Percentiles rank a stretch among this genome's conserved stretches.
These are phyloP conservation scores for Apophysomyces ossiformis DNA, from an alignment of 371 early-diverging fungal species.

Conservation along the genomic window DNA sequence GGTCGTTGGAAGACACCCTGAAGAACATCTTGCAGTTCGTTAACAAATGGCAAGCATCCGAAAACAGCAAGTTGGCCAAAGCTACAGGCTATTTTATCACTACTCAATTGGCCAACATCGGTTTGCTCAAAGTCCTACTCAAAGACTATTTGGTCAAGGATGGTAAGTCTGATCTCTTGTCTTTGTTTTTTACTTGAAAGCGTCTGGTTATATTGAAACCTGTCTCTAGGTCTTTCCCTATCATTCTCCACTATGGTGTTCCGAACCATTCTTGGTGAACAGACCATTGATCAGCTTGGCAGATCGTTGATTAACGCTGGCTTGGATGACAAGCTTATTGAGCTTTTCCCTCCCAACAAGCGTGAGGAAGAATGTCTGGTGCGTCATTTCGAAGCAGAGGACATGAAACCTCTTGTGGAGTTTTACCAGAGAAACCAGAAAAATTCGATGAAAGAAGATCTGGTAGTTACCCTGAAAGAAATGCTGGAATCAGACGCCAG, in stretches of 20 bases:
- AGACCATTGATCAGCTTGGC: conserved; percentile 77
- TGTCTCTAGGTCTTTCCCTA: conserved; percentile 62
- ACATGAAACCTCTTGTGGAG: conserved; percentile 84
- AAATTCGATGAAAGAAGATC: conserved; percentile 68
- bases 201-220: neutral
- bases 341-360: conserved; percentile 93
- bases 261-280: conserved; percentile 79
- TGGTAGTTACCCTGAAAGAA: conserved; percentile 61
- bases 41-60: conserved; percentile 82
- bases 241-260: conserved; percentile 83
- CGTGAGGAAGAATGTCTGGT: conserved; percentile 86
- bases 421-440: conserved; percentile 78
- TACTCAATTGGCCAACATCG: conserved; percentile 66
- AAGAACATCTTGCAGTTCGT: conserved; percentile 85
- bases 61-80: conserved; percentile 79
- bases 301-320: conserved; percentile 69
- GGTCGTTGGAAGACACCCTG: conserved; percentile 84
- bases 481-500: conserved; percentile 63
- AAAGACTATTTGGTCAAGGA: conserved; percentile 95
- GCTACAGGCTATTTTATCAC: conserved; percentile 80
- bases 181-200: neutral
- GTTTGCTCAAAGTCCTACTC: conserved; percentile 74
- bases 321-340: conserved; percentile 75
- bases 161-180: conserved; percentile 46
- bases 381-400: conserved; percentile 91